Conservation (phyloP, 1,139 yeast genomes). For the Sugiyamaella neomexicana region DNA sequence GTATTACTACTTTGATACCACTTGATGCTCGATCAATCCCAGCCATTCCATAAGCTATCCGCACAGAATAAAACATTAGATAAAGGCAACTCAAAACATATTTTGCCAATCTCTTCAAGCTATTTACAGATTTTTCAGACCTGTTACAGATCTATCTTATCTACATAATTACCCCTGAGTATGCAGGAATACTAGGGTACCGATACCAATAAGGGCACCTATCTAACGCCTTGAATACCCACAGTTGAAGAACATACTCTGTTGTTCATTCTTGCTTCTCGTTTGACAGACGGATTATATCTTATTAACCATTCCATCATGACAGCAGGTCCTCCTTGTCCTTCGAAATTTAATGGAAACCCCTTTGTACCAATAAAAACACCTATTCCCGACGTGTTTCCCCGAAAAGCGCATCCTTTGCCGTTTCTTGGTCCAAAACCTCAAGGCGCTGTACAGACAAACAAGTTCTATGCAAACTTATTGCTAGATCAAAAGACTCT, state of each 20-base stretch:
- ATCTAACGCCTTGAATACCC: neutral
- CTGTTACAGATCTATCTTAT: too few species aligned
- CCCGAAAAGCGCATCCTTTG: conserved; percentile 49
- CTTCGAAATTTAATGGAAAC: conserved; percentile 26
- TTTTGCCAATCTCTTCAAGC: too few species aligned
- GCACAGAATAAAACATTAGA: too few species aligned
- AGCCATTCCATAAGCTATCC: too few species aligned
- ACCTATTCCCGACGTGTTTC: conserved; percentile 42
- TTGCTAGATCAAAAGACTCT: conserved; percentile 63
- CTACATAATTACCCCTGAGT: neutral
- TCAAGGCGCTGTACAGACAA: conserved; percentile 62
- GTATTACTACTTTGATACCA: too few species aligned
- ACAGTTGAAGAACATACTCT: neutral
- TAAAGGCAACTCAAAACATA: too few species aligned
- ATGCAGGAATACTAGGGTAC: neutral
- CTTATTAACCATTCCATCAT: neutral
- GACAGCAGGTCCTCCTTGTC: conserved; percentile 5
- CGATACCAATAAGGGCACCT: too few species aligned
- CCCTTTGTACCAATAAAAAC: conserved; percentile 40
- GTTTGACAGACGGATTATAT: too few species aligned
- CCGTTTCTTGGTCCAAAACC: conserved; percentile 43
- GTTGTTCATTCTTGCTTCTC: too few species aligned
- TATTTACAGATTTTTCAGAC: too few species aligned
- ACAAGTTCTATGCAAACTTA: conserved; percentile 81
- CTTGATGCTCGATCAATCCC: too few species aligned